Evolutionary conservation across 192 early-diverging fungal species (phyloP).

Genomic region (Linnemannia hyalina): DNA sequence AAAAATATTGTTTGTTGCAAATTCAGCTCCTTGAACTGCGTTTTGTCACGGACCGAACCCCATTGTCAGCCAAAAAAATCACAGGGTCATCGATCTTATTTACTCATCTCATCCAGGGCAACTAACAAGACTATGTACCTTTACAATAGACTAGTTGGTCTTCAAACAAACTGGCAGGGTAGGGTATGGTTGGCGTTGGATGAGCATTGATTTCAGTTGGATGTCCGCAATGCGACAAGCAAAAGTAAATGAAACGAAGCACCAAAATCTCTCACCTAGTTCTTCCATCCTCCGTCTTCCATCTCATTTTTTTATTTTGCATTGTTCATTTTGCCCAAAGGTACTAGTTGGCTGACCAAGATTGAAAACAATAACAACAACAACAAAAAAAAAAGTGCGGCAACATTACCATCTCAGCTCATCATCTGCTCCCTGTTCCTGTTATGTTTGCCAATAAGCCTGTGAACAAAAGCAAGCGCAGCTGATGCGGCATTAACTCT

Average conservation of each 20-base stretch:
- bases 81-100: background rate
- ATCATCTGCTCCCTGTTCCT: background rate
- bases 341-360: background rate
- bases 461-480: background rate
- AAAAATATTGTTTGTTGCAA: background rate
- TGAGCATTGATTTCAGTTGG: background rate
- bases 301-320: background rate
- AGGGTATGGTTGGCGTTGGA: background rate
- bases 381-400: background rate
- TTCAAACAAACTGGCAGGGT: too few species aligned
- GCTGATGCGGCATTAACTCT: constrained; percentile 8
- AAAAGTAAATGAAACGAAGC: background rate
- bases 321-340: background rate
- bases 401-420: background rate
- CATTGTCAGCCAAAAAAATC: background rate
- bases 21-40: background rate
- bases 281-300: background rate
- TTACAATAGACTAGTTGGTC: background rate
- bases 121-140: background rate
- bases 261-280: background rate
- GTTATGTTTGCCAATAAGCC: background rate
- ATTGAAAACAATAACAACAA: background rate
- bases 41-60: background rate
- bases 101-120: background rate
- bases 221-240: background rate